These are phyloP conservation scores for Saccharomyces uvarum DNA, from an alignment of 1,139 yeast genomes.

Conservation along the genomic window DNA sequence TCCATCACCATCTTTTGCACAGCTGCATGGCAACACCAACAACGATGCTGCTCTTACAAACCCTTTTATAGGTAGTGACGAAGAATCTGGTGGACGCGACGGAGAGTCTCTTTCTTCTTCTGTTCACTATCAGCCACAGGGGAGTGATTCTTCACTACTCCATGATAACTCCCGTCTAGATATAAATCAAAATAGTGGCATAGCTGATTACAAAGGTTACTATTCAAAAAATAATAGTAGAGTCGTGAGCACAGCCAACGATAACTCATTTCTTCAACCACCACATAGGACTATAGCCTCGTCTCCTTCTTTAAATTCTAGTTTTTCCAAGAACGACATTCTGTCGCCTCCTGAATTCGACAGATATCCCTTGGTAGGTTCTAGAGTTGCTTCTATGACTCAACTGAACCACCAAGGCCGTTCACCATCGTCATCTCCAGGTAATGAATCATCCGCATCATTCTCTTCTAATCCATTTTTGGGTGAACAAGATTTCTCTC, in stretches of 20 bases:
- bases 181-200: constrained; percentile 3
- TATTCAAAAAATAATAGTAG: constrained; percentile 19
- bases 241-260: neutral
- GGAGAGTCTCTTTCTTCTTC: constrained; percentile 7
- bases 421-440: constrained; percentile 6
- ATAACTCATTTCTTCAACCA: constrained; percentile 5
- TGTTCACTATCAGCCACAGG: constrained; percentile 5
- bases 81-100: constrained; percentile 13
- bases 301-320: constrained; percentile 14
- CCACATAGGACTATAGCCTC: constrained; percentile 7
- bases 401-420: constrained; percentile 8
- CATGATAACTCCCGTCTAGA: neutral
- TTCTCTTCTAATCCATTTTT: constrained; percentile 32
- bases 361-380: constrained; percentile 49
- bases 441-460: constrained; percentile 15
- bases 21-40: neutral
- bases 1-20: neutral
- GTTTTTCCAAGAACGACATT: constrained; percentile 22
- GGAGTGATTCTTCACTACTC: neutral
- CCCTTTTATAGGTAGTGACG: constrained; percentile 24
- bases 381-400: constrained; percentile 43
- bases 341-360: constrained; percentile 48
- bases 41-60: constrained; percentile 3
- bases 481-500: constrained; percentile 50
- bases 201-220: constrained; percentile 28